These are phyloP conservation scores for Excoecaria agallocha DNA, from an alignment of 345 rosid species.

Conservation along the genomic window DNA sequence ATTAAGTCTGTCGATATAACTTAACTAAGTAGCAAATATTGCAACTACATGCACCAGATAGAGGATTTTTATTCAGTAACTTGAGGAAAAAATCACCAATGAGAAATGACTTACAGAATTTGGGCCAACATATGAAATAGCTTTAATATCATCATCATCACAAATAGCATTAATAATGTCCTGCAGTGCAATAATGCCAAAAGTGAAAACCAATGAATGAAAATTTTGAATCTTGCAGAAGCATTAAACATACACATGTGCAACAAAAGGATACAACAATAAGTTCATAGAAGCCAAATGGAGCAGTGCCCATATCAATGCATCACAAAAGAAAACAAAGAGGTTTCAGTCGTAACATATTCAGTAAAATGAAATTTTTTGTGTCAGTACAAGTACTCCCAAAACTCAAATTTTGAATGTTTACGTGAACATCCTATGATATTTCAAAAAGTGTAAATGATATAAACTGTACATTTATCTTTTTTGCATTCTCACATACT, in stretches of 20 bases:
- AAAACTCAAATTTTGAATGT: neutral
- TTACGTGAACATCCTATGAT: too few species aligned
- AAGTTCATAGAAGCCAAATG: neutral
- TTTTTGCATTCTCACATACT: neutral
- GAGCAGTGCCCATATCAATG: neutral
- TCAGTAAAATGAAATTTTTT: neutral
- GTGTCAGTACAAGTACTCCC: neutral
- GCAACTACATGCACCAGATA: slow-evolving; percentile 1
- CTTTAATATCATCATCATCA: slow-evolving; percentile 52
- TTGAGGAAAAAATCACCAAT: neutral
- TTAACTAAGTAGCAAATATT: neutral
- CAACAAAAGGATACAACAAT: neutral
- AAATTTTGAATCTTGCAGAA: neutral
- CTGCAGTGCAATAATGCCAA: slow-evolving; percentile 24
- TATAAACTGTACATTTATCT: neutral
- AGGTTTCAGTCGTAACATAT: neutral
- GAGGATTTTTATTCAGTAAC: neutral
- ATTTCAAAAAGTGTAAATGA: neutral
- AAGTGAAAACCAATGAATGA: slow-evolving; percentile 1
- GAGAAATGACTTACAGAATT: slow-evolving; percentile 31
- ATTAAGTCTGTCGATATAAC: neutral
- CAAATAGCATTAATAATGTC: slow-evolving; percentile 45
- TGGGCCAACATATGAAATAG: slow-evolving; percentile 43
- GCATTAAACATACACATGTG: neutral
- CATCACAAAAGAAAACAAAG: neutral